Evolutionary conservation across 73 alveolate species (phyloP).

Genomic region (Durusdinium trenchii): DNA sequence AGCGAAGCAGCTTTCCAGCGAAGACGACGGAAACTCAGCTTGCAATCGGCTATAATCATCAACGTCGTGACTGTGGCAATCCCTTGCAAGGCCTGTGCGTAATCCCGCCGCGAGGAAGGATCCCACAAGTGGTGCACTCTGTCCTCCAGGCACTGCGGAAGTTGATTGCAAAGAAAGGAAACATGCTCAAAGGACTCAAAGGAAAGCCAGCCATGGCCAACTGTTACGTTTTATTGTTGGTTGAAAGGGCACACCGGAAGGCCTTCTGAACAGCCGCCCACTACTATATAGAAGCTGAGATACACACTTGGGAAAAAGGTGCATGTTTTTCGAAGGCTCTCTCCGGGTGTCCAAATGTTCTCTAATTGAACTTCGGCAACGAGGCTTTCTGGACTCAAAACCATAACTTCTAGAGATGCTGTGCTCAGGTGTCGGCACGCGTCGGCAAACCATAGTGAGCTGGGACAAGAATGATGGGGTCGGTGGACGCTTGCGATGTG

Average conservation of each 20-base stretch:
- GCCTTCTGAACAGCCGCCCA: too few species aligned
- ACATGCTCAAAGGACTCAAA: too few species aligned
- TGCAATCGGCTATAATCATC: not conserved
- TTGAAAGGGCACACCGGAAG: too few species aligned
- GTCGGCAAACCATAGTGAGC: not conserved
- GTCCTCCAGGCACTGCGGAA: not conserved
- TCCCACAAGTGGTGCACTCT: not conserved
- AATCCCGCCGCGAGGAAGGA: not conserved
- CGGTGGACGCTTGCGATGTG: not conserved
- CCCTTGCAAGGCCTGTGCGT: not conserved
- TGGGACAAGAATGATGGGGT: not conserved
- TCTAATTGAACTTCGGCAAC: not conserved
- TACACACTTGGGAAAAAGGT: not conserved
- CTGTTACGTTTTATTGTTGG: too few species aligned
- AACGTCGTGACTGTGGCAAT: not conserved
- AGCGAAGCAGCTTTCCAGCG: not conserved
- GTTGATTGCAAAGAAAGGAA: too few species aligned
- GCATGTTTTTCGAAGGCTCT: not conserved
- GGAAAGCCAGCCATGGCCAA: too few species aligned
- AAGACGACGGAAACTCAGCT: not conserved
- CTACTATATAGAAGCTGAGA: not conserved
- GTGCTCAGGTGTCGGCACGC: not conserved
- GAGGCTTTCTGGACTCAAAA: not conserved
- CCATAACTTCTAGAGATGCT: not conserved
- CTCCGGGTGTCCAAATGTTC: not conserved